Evolutionary conservation across 495 filamentous ascomycete species (phyloP).

Genomic region (Aspergillus indologenus): DNA sequence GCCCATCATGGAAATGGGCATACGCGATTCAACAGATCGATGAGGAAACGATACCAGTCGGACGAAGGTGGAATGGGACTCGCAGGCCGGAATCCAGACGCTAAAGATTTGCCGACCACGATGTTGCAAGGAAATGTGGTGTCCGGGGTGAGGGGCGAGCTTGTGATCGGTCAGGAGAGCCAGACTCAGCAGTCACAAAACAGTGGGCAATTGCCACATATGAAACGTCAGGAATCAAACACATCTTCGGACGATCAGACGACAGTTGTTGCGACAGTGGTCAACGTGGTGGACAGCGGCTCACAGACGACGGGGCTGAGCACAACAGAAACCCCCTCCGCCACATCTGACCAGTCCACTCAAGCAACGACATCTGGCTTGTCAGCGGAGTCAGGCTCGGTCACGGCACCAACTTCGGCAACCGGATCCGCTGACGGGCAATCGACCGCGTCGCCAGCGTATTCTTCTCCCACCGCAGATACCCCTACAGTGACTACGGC

Average conservation of each 20-base stretch:
- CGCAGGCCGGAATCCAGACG: background rate
- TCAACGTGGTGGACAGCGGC: constrained; percentile 3
- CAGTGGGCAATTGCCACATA: background rate
- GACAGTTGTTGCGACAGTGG: constrained; percentile 5
- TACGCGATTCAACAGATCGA: constrained; percentile 19
- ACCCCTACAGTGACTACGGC: constrained; percentile 13
- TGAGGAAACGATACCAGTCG: constrained; percentile 13
- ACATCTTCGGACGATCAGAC: constrained; percentile 8
- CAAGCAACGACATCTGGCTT: background rate
- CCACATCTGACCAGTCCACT: constrained; percentile 8
- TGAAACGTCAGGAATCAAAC: constrained; percentile 15
- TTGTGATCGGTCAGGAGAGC: background rate
- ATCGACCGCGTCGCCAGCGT: constrained; percentile 12
- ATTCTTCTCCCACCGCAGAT: constrained; percentile 13
- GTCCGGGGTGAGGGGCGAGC: background rate
- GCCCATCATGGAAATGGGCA: constrained; percentile 24
- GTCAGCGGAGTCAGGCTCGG: background rate
- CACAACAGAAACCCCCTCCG: constrained; percentile 1
- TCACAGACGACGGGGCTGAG: background rate
- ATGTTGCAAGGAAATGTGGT: background rate
- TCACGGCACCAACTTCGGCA: background rate
- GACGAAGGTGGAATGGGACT: constrained; percentile 9
- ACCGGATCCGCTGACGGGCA: background rate
- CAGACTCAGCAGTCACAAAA: constrained; percentile 4
- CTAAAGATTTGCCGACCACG: background rate